Evolutionary conservation across 805 yeast species (phyloP).

Genomic region (Sugiyamaella lignohabitans): DNA sequence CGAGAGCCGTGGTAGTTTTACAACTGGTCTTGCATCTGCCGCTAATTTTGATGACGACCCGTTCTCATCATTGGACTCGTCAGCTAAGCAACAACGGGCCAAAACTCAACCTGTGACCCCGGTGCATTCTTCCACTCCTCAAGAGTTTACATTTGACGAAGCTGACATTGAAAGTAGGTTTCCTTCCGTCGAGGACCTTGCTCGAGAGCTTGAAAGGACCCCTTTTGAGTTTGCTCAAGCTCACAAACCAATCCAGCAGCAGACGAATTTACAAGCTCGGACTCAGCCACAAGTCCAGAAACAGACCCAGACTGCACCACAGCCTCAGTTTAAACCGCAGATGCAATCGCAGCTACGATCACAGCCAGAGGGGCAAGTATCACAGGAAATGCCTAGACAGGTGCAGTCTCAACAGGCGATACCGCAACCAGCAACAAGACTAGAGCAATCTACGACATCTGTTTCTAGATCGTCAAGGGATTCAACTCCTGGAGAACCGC

Average conservation of each 20-base stretch:
- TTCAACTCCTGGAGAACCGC: no score
- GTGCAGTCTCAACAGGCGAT: no score
- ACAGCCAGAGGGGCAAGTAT: no score
- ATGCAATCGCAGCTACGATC: neutral
- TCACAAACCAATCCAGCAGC: neutral
- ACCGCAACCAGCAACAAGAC: no score
- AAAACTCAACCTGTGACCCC: neutral
- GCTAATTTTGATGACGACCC: constrained; percentile 15
- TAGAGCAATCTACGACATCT: no score
- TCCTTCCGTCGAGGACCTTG: constrained; percentile 33
- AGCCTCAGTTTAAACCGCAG: neutral
- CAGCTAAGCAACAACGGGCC: neutral
- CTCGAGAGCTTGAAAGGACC: constrained; percentile 17
- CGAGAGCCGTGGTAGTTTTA: no score
- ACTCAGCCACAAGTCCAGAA: neutral
- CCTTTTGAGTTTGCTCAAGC: constrained; percentile 11
- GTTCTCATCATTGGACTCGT: constrained; percentile 4
- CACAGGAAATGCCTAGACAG: no score
- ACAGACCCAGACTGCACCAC: constrained; percentile 1
- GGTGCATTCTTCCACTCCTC: neutral
- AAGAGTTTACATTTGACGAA: neutral
- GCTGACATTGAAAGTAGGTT: constrained; percentile 20
- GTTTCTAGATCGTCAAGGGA: no score
- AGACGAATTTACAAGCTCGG: neutral
- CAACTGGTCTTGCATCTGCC: constrained; percentile 4